phyloP scores from a whole-genome alignment of 2,329 filamentous ascomycete species.

The Graphiopsis chlorocephala region DNA sequence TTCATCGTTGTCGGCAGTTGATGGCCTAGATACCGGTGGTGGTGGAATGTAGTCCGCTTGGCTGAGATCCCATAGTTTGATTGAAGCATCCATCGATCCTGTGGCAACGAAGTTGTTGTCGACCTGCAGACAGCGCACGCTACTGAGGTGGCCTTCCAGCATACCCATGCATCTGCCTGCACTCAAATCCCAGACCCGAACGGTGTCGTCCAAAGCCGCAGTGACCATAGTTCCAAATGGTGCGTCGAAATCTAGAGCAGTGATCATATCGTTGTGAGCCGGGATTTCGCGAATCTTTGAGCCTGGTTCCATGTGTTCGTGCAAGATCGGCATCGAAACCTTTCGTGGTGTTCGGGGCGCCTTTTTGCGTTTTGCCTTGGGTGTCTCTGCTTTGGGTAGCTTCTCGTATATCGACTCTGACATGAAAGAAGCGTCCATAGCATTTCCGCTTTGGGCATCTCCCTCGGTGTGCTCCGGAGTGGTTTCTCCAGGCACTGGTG shows the following conservation, averaged over 20 bases:
- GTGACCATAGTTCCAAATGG: conserved; percentile 95
- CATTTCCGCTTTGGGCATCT: conserved; percentile 49
- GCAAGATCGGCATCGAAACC: conserved; percentile 89
- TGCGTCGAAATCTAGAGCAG: conserved; percentile 92
- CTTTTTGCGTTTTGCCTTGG: conserved; percentile 38
- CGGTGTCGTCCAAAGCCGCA: conserved; percentile 86
- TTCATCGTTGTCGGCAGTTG: conserved; percentile 53
- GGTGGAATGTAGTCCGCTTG: conserved; percentile 77
- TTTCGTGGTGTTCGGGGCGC: conserved; percentile 35
- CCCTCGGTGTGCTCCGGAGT: conserved; percentile 23
- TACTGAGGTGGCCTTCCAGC: conserved; percentile 91
- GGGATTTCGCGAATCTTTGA: conserved; percentile 83
- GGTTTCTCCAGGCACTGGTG: conserved; percentile 29
- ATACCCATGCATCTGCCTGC: conserved; percentile 87
- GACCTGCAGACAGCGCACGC: conserved; percentile 86
- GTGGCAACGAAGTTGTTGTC: conserved; percentile 95
- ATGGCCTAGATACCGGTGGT: conserved; percentile 46
- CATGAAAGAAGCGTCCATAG: conserved; percentile 71
- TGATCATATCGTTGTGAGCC: conserved; percentile 84
- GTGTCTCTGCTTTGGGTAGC: conserved; percentile 55
- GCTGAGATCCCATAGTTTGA: conserved; percentile 91
- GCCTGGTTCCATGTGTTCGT: conserved; percentile 91
- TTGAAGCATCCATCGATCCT: conserved; percentile 90
- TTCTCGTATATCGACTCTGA: conserved; percentile 97
- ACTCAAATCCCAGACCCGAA: conserved; percentile 95